Base-by-base conservation (phyloP, 2,329 filamentous ascomycete species). In the Xylaria arbuscula region DNA sequence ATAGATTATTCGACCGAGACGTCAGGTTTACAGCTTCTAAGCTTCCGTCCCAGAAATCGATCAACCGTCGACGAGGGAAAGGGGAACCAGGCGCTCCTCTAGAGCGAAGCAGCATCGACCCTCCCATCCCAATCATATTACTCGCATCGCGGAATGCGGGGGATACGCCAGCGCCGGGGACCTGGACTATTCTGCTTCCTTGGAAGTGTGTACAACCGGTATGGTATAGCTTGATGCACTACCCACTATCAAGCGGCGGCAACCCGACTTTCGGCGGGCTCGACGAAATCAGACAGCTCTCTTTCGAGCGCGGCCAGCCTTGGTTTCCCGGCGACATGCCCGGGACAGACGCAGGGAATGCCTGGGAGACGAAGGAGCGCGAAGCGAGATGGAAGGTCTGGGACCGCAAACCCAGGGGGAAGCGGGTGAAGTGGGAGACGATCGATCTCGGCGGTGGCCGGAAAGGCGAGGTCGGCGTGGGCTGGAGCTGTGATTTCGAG, bases 281-380 rank as follows among this genome's bases (percentile, higher is more conserved):
- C 38, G 86, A 93, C 53, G 92, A 99, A 79, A 85, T 89, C 59
- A 88, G 90, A 42, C 95, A 98, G 77, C 85, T 97, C 24, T 83
- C 89, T 0, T 97, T 97, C 76, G 94, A 98, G 81, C 87, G 89
- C 22, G 89, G 89, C 0, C 81, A 86, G 45, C 89, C 93, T 1
- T 97, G 92, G 88, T 99, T 97, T 76, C 96, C 96, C 0, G 91
- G 88, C 2, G 96, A 99, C 78, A 93, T 88, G 70, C 90, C 93
- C 0, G 93, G 90, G 4, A 97, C 94, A 0, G 85, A 87, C 65
- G 92, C 94, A 1, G 96, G 96, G 1, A 90, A 88, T 77, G 83
- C 85, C 17, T 98, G 94, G 93, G 92, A 97, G 78, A 76, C 89
- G 40, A 85, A 88, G 42, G 87, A 94, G 78, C 86, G 89, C 13